A percentile compares a stretch with the other conserved stretches of the same genome.
These are phyloP conservation scores for Chlorella variabilis DNA, from an alignment of 163 green algal genomes.

Conservation along the genomic window DNA sequence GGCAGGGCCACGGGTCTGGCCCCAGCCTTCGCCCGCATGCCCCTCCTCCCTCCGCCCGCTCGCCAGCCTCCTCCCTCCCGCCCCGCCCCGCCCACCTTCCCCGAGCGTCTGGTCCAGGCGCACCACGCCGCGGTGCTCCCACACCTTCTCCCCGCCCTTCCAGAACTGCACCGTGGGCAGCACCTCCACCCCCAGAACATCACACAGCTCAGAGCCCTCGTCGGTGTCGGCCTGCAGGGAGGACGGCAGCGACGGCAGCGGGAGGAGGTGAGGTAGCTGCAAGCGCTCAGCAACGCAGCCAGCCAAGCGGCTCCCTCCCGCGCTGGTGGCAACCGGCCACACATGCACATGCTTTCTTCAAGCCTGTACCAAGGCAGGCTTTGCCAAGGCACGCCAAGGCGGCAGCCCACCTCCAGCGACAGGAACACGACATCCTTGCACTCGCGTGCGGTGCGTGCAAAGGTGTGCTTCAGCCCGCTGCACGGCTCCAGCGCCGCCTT, in stretches of 20 bases:
- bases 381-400: too few relatives aligned
- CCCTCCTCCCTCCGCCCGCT: too few relatives aligned
- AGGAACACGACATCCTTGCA: constrained; percentile 80
- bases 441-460: constrained; percentile 78
- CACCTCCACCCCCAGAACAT: constrained; percentile 72
- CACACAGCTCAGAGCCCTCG: constrained; percentile 57
- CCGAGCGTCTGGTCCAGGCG: constrained; percentile 68
- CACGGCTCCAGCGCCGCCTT: constrained; percentile 60
- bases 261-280: too few relatives aligned
- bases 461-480: constrained; percentile 73
- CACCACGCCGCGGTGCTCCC: constrained; percentile 77
- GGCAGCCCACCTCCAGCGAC: constrained; percentile 57
- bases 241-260: too few relatives aligned
- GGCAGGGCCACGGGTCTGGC: too few relatives aligned
- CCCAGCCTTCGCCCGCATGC: too few relatives aligned
- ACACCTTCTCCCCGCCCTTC: constrained; percentile 69
- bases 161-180: constrained; percentile 88
- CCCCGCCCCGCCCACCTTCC: constrained; percentile 49
- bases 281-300: too few relatives aligned
- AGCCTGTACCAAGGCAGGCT: too few relatives aligned
- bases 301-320: too few relatives aligned
- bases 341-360: too few relatives aligned
- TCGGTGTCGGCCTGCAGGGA: constrained; percentile 54
- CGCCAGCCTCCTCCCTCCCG: too few relatives aligned
- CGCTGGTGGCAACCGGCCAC: too few relatives aligned